Evolutionary conservation across 352 stramenopile species (phyloP).

Genomic region (Pythium myriotylum): DNA sequence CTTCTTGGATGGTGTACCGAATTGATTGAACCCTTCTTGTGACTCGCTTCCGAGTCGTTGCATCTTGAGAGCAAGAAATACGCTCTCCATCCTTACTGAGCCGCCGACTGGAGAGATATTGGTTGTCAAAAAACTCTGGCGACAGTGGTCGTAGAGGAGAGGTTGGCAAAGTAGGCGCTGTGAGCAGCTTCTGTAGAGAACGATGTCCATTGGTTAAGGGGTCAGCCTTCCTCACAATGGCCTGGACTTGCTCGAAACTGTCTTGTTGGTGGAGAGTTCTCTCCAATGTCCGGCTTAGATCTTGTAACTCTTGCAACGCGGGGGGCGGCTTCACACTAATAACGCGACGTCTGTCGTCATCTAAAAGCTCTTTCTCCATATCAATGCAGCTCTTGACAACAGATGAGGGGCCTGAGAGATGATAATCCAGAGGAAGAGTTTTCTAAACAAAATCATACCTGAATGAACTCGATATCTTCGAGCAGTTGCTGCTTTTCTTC

Average conservation of each 20-base stretch:
- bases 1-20: slow-evolving; percentile 67
- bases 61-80: no score
- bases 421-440: background rate
- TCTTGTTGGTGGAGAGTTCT: slow-evolving; percentile 61
- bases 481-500: slow-evolving; percentile 68
- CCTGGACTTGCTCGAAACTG: slow-evolving; percentile 16
- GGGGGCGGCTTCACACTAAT: slow-evolving; percentile 37
- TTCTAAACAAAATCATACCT: slow-evolving; percentile 32
- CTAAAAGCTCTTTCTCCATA: slow-evolving; percentile 85
- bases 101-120: slow-evolving; percentile 2
- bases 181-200: background rate
- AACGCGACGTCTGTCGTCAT: slow-evolving; percentile 65
- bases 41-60: background rate
- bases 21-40: slow-evolving; percentile 64
- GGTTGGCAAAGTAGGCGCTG: background rate
- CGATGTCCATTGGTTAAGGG: background rate
- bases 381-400: slow-evolving; percentile 64
- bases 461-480: slow-evolving; percentile 86
- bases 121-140: background rate
- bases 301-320: slow-evolving; percentile 64
- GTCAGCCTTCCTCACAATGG: slow-evolving; percentile 24
- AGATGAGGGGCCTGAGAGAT: background rate
- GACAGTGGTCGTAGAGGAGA: slow-evolving; percentile 7
- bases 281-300: slow-evolving; percentile 60
- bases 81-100: slow-evolving; percentile 30